Evolutionary conservation across 208 protist species (phyloP), one percentile per base, ranked within the genome.

Genomic region (Borovskyia barvae): DNA sequence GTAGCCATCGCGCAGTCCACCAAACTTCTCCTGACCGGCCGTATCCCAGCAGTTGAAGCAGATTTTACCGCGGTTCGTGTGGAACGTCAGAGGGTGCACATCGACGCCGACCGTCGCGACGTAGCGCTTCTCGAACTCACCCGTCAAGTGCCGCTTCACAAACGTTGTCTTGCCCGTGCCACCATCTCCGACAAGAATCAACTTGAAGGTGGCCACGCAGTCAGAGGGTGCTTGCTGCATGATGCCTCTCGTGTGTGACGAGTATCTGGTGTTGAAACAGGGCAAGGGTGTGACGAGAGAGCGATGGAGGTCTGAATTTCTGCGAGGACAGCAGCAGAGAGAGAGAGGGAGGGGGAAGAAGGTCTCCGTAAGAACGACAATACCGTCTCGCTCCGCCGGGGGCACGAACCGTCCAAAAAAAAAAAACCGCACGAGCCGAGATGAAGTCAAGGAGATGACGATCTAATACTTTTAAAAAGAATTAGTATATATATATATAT

Each of bases 1-100:
- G 86, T 99, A 99, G 40, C 98, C 99, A 77, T 99, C 99, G 70
- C 90, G 97, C 32, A 99, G 91, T 40, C 98, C 98, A 74, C 99
- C 99, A 61, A 99, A 99, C 84, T 99, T 99, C 85, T 99, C 98
- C 83, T 95, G 88, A 15, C 98, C 98, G 15, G 98, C 98, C 28
- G 98, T 99, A 81, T 99, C 98, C 98, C 99, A 99, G 67, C 99
- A 97, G 83, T 99, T 99, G 87, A 99, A 99, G 59, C 84, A 78
- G 77, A 99, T 98, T 59, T 91, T 75, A 32, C 99, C 99, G 37
- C 82, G 87, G 81, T 98, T 99, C 9, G 99, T 99, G 86, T 98
- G 77, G 83, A 99, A 99, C 17, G 66, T 80, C 20, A 99, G 83
- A 40, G 98, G 96, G 73, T 99, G 97, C 33, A 99, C 98, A 66